Evolutionary conservation across 1,139 yeast genomes (phyloP).

Genomic region (Lodderomyces parapsilosis): DNA sequence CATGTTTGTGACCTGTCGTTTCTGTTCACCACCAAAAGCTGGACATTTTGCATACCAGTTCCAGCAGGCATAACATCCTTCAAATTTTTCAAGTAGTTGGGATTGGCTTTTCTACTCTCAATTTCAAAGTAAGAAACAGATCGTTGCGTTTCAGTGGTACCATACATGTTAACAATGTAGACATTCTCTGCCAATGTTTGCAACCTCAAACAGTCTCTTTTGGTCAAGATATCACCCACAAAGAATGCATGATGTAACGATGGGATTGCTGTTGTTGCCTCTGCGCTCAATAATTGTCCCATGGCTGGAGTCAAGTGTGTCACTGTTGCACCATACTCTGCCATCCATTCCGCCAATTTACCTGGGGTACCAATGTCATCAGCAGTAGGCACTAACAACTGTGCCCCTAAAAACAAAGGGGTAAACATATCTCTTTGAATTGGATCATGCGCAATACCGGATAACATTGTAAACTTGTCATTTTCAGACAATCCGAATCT

Average conservation of each 20-base stretch:
- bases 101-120: conserved; percentile 65
- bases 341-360: conserved; percentile 96
- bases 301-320: conserved; percentile 98
- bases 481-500: conserved; percentile 72
- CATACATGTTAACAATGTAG: conserved; percentile 94
- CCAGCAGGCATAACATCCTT: conserved; percentile 99
- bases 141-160: conserved; percentile 98
- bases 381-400: conserved; percentile 85
- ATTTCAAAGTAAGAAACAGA: conserved; percentile 94
- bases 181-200: conserved; percentile 92
- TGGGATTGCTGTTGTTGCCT: conserved; percentile 89
- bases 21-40: conserved; percentile 88
- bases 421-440: conserved; percentile 99
- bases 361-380: conserved; percentile 99
- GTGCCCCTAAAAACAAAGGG: conserved; percentile 94
- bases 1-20: conserved; percentile 84
- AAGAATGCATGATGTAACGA: conserved; percentile 92
- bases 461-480: conserved; percentile 93
- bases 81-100: conserved; percentile 74
- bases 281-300: conserved; percentile 97
- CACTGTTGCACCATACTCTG: conserved; percentile 84
- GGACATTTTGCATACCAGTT: conserved; percentile 94
- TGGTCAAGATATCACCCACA: conserved; percentile 96
- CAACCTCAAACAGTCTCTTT: conserved; percentile 90
- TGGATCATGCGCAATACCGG: conserved; percentile 99